Evolutionary conservation across 129 eudicot species (phyloP), one percentile per base, ranked within the genome.

Genomic region (Flaveria bidentis): DNA sequence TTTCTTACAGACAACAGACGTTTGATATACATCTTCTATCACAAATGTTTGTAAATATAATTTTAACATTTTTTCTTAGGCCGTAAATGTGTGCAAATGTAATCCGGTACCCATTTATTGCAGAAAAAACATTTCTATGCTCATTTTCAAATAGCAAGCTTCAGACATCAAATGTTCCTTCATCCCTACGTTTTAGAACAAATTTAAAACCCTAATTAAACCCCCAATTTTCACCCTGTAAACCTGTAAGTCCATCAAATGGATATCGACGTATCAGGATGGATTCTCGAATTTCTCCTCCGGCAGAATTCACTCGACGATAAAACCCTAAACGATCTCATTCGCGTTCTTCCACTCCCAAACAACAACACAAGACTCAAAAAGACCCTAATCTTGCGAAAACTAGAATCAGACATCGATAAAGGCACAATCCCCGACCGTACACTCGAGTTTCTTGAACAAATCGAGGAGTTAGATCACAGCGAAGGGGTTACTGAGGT

Each of bases 201-300:
- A 60, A 74, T 61, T 61, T 63, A 18, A 49, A 47, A 63, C 71
- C 63, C 58, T 78, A 51, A 44, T 65, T 56, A 61, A 55, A 55
- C 33, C 2, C 77, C 74, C 45, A 72, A 62, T 39, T 72, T 41
- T 22, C 55, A 6, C 9, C 5, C 45, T n/a, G 28, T 6, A 30
- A 70, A 60, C 9, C 45, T n/a, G 28, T 6, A 30, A 70, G 46
- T 25, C 33, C 68, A 4, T 23, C 47, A 60, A 14, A 88, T 89
- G 97, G 96, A 89, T 68, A 72, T 51, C 55, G 93, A 87, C 46
- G 61, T 86, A 17, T 61, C 84, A 0, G 80, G 82, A 25, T 92
- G 98, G 98, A 68, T 92, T 20, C 78, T 88, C 2, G 98, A 92
- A 62, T 90, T 78, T 61, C 83, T 92, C 3, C 82, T 88, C 73